Conservation (phyloP, 192 early-diverging fungal genomes). For the Podila horticola region DNA sequence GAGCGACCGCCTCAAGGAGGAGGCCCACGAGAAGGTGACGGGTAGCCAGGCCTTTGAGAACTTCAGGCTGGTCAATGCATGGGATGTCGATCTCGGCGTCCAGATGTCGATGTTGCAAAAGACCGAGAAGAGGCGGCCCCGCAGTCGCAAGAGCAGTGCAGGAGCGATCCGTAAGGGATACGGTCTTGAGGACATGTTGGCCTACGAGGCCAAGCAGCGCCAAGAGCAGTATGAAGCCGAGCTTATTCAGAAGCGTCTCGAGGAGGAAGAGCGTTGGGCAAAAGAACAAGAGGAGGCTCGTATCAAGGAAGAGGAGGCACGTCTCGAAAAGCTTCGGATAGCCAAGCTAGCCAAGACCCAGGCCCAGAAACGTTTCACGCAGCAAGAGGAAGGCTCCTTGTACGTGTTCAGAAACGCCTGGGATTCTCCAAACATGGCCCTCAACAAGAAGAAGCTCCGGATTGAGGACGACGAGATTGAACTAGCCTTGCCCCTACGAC, state of each 20-base stretch:
- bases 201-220: conserved; percentile 36
- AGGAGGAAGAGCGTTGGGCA: conserved; percentile 45
- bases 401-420: conserved; percentile 47
- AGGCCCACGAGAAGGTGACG: conserved; percentile 21
- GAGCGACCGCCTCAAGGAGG: conserved; percentile 25
- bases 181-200: conserved; percentile 47
- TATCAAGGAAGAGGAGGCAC: conserved; percentile 38
- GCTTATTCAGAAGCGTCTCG: conserved; percentile 22
- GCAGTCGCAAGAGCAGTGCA: conserved; percentile 51
- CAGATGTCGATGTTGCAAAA: conserved; percentile 44
- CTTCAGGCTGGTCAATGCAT: conserved; percentile 50
- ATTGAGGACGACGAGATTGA: conserved; percentile 51
- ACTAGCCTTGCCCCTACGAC: conserved; percentile 36
- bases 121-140: conserved; percentile 36
- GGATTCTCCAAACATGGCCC: conserved; percentile 35
- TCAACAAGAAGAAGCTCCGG: conserved; percentile 38
- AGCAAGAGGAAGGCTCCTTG: conserved; percentile 14
- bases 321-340: conserved; percentile 24
- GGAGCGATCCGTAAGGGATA: conserved; percentile 45
- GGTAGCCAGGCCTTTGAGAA: conserved; percentile 49
- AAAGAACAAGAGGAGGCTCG: conserved; percentile 47
- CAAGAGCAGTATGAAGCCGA: conserved; percentile 39
- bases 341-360: conserved; percentile 17
- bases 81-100: conserved; percentile 42
- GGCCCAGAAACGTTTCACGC: conserved; percentile 8